Conservation (phyloP, 78 protist species). For the Dictyostelium capitatum region DNA sequence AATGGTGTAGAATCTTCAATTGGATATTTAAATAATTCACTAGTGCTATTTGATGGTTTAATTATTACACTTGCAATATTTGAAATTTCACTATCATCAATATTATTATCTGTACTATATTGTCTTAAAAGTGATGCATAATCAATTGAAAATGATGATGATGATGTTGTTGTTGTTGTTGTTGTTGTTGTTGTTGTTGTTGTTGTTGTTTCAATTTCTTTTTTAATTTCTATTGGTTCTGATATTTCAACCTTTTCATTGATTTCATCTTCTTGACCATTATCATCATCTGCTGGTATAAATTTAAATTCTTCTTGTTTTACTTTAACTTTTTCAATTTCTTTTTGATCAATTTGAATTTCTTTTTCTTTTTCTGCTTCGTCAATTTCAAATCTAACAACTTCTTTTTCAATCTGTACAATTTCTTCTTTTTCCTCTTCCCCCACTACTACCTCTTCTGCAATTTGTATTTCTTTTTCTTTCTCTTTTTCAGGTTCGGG, state of each 20-base stretch:
- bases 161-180: no score
- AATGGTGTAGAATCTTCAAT: not conserved
- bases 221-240: no score
- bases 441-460: not conserved
- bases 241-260: no score
- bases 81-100: slow-evolving; percentile 3
- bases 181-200: no score
- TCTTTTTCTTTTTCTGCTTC: not conserved
- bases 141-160: not conserved
- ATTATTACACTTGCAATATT: not conserved
- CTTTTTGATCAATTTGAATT: not conserved
- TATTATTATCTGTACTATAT: slow-evolving; percentile 9
- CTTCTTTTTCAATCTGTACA: not conserved
- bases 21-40: not conserved
- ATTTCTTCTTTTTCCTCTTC: not conserved
- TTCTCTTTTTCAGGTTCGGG: not conserved
- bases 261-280: no score
- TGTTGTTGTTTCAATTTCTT: no score
- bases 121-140: slow-evolving; percentile 16
- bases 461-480: not conserved
- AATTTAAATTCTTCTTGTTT: not conserved
- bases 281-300: no score
- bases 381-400: not conserved
- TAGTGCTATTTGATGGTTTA: not conserved
- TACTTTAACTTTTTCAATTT: not conserved